Evolutionary conservation across 2,329 filamentous ascomycete species (phyloP).

Genomic region (Penicillium frequentans): DNA sequence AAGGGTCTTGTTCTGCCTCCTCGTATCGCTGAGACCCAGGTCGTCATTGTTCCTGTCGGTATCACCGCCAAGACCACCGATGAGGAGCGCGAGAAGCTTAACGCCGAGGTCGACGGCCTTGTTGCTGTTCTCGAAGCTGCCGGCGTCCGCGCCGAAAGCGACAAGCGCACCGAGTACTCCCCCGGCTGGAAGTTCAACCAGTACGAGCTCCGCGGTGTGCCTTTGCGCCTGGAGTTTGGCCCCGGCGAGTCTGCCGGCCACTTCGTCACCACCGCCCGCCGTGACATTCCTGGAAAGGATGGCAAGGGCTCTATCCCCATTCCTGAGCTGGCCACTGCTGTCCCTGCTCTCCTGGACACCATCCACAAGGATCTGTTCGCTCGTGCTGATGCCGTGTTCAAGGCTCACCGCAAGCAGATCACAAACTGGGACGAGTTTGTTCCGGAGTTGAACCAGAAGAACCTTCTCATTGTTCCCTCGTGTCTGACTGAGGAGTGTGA

Average conservation of each 20-base stretch:
- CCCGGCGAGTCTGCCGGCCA: constrained; percentile 88
- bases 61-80: constrained; percentile 83
- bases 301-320: constrained; percentile 81
- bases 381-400: constrained; percentile 76
- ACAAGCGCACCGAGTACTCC: constrained; percentile 85
- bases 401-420: constrained; percentile 75
- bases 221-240: constrained; percentile 90
- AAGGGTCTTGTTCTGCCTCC: constrained; percentile 93
- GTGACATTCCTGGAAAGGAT: constrained; percentile 66
- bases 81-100: constrained; percentile 74
- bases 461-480: constrained; percentile 87
- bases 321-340: constrained; percentile 67
- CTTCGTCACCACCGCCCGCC: constrained; percentile 80
- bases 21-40: constrained; percentile 81
- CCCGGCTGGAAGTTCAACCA: constrained; percentile 99
- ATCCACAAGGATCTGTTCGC: constrained; percentile 82
- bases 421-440: constrained; percentile 90
- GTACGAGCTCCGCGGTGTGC: constrained; percentile 95
- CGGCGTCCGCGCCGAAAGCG: constrained; percentile 75
- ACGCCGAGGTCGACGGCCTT: constrained; percentile 73
- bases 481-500: constrained; percentile 84
- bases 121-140: constrained; percentile 67
- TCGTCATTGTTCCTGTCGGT: constrained; percentile 86
- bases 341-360: constrained; percentile 80
- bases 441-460: constrained; percentile 86